Conservation (phyloP, 116 monocot species). For the Trichopus zeylanicus region DNA sequence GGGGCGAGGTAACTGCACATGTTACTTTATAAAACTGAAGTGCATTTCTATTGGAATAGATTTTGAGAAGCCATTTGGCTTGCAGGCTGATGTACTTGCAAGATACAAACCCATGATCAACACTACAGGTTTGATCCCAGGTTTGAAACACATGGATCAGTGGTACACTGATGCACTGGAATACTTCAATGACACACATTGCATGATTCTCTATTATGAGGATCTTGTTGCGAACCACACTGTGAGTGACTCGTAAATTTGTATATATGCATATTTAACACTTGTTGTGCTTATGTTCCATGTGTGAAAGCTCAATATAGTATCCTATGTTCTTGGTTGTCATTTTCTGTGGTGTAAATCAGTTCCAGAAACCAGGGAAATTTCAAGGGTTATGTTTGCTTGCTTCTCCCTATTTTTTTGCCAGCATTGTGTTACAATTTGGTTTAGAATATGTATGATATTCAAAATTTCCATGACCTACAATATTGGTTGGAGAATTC, state of each 20-base stretch:
- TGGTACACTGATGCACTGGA: constrained; percentile 20
- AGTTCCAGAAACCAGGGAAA: constrained; percentile 58
- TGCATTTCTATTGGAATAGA: not conserved
- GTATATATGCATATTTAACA: not conserved
- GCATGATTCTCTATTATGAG: constrained; percentile 68
- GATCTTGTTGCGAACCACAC: constrained; percentile 52
- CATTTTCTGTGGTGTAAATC: constrained; percentile 66
- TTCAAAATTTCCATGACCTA: constrained; percentile 63
- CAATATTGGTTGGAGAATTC: too few species aligned
- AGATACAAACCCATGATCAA: constrained; percentile 64
- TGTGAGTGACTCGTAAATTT: constrained; percentile 23
- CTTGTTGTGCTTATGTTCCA: not conserved
- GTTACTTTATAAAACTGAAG: not conserved
- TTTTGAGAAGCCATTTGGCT: not conserved
- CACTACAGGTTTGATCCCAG: constrained; percentile 26
- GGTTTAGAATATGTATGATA: constrained; percentile 45
- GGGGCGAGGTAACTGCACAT: constrained; percentile 33
- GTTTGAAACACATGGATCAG: constrained; percentile 29
- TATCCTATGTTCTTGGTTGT: not conserved
- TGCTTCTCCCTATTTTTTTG: constrained; percentile 35
- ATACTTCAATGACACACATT: constrained; percentile 44
- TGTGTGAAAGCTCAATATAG: not conserved
- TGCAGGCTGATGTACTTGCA: constrained; percentile 76
- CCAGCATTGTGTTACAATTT: too few species aligned
- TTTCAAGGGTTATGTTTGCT: constrained; percentile 11